These are phyloP conservation scores for Rhododendron ferrugineum DNA, from an alignment of 148 eudicot genomes.

Conservation along the genomic window DNA sequence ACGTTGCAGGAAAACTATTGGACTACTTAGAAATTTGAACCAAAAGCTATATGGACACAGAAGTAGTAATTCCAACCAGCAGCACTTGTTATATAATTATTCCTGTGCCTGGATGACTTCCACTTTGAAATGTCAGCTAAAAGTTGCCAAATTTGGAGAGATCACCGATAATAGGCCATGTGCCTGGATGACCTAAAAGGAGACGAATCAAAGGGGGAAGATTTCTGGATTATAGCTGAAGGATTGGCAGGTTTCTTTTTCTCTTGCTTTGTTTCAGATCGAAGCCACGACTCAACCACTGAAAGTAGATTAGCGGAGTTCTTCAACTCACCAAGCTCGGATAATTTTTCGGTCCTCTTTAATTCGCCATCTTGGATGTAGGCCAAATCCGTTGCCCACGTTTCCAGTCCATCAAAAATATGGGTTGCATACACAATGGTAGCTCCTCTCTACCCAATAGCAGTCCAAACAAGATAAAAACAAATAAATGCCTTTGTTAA, in stretches of 20 bases:
- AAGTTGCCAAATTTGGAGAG: background rate
- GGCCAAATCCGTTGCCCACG: conserved; percentile 94
- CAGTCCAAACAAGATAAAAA: background rate
- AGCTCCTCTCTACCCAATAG: conserved; percentile 68
- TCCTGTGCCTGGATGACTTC: background rate
- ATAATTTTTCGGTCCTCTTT: conserved; percentile 62
- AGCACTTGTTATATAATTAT: background rate
- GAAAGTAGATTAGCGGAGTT: conserved; percentile 67
- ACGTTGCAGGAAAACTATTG: conserved; percentile 45
- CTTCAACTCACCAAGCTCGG: conserved; percentile 64
- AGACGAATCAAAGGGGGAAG: conserved; percentile 67
- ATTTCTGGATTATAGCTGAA: conserved; percentile 22
- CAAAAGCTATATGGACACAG: background rate
- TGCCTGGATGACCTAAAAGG: conserved; percentile 89
- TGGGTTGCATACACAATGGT: conserved; percentile 95
- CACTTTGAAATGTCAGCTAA: background rate
- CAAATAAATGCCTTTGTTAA: background rate
- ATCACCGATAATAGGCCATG: conserved; percentile 87
- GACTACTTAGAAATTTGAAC: background rate
- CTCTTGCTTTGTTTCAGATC: conserved; percentile 70
- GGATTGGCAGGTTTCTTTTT: conserved; percentile 55
- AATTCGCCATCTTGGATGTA: conserved; percentile 83
- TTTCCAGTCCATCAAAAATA: conserved; percentile 92
- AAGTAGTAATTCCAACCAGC: background rate
- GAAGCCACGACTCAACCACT: conserved; percentile 88